Base-by-base conservation (phyloP, 768 basidiomycete genomes). In the Flagelloscypha sp. region DNA sequence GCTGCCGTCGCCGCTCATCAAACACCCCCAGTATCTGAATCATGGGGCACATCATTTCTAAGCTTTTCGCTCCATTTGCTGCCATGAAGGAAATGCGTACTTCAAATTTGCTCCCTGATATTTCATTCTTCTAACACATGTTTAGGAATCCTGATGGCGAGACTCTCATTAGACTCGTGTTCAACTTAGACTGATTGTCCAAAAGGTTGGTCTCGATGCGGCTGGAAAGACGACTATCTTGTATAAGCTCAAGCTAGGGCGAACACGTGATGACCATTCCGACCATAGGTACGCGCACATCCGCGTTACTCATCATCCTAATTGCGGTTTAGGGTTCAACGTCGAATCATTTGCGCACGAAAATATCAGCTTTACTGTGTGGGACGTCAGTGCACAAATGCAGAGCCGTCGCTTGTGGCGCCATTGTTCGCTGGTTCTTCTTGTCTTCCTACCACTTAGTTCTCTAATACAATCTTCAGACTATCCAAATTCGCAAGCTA, bases 371-470 rank as follows among this genome's bases (percentile, higher is more conserved):
- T 67, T 76, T 53, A 68, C 62, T 11, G 70, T 70, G 3, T 81
- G 76, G 79, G 78, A 82, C 54, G 58, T 76, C 38, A 79, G 79
- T 47, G 76, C 74, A 15, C 75, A 75, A 47, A 65, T 61, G 46
- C 44, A 46, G 43, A 61, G 67, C 35, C 46, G 60, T 17, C 61
- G 61, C 19, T 57, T 73, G 34, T 66, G 62, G 42, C 20, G 42
- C 10, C 6, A 27, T 11, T 43, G 42, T 43, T 15, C 17, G 42
- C 36, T 6, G 28, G 9, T 12, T 15, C 10, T 31, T 15, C 21
- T 33, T 3, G 13, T 27, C 8, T 11, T 7, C 17, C 3, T 11
- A 18, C 21, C 4, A 2, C 21, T 8, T 12, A n/a, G 24, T 24
- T 7, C 6, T 5, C 11, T n/a, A 23, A 21, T 7, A 5, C 5